phyloP scores from a whole-genome alignment of 495 filamentous ascomycete species.

The Amphirosellinia nigrospora region DNA sequence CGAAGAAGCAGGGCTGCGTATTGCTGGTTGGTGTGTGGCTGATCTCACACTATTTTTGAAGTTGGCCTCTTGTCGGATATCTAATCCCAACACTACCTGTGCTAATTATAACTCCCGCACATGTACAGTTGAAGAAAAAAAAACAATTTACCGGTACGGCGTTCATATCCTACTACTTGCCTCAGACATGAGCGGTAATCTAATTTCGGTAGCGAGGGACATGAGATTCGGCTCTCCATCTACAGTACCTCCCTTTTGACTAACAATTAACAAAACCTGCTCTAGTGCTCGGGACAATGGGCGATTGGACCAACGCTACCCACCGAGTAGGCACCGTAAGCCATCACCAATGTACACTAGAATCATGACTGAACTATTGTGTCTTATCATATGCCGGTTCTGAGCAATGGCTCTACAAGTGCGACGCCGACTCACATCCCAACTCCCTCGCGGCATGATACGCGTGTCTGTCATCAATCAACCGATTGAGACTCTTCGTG shows the following conservation, averaged over 20 bases:
- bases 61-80: too few relatives aligned
- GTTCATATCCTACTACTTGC: background rate
- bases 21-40: background rate
- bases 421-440: background rate
- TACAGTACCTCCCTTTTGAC: background rate
- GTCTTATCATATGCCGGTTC: background rate
- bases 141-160: background rate
- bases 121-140: too few relatives aligned
- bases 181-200: background rate
- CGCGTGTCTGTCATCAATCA: background rate
- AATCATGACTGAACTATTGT: background rate
- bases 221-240: background rate
- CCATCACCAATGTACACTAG: background rate
- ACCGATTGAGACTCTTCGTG: background rate
- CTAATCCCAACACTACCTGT: too few relatives aligned
- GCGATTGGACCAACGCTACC: background rate
- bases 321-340: background rate
- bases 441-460: background rate
- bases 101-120: constrained; percentile 13
- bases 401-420: constrained; percentile 6
- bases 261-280: background rate
- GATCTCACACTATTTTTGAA: constrained; percentile 18
- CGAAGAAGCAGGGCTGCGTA: background rate
- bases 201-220: background rate
- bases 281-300: background rate